Conservation (phyloP, 495 filamentous ascomycete genomes). For the Penicillium turbatum region DNA sequence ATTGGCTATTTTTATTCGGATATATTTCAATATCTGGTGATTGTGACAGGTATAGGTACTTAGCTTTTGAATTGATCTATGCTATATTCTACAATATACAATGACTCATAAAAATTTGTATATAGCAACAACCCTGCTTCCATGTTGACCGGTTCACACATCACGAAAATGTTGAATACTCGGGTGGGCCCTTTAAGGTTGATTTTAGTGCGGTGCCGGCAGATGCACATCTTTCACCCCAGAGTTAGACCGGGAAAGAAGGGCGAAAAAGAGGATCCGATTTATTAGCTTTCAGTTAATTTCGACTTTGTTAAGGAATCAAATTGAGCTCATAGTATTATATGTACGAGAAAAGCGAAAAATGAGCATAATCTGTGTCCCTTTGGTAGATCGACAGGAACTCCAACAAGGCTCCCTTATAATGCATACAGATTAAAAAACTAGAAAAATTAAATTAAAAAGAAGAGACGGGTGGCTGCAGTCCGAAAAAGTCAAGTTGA, state of each 20-base stretch:
- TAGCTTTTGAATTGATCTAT: neutral
- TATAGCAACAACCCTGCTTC: no score
- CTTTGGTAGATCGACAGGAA: conserved; percentile 2
- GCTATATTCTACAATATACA: neutral
- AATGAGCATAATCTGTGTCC: neutral
- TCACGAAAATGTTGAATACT: neutral
- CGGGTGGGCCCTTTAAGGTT: conserved; percentile 26
- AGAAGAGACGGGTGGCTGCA: conserved; percentile 22
- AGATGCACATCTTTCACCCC: conserved; percentile 20
- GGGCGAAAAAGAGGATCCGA: neutral
- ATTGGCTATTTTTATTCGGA: neutral
- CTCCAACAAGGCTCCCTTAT: neutral
- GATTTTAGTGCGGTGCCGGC: conserved; percentile 27
- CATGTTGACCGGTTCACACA: no score
- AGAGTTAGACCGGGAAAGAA: neutral
- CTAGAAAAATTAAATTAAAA: neutral
- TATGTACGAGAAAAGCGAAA: neutral
- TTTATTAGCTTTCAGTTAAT: neutral
- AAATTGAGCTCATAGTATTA: no score
- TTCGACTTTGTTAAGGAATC: neutral
- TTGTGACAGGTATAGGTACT: neutral
- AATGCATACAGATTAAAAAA: neutral
- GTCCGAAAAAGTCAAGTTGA: conserved; percentile 18
- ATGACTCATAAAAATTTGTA: neutral
- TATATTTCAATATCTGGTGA: neutral